These are phyloP conservation scores for Hebeloma cylindrosporum DNA, from an alignment of 768 basidiomycete species.

Conservation along the genomic window DNA sequence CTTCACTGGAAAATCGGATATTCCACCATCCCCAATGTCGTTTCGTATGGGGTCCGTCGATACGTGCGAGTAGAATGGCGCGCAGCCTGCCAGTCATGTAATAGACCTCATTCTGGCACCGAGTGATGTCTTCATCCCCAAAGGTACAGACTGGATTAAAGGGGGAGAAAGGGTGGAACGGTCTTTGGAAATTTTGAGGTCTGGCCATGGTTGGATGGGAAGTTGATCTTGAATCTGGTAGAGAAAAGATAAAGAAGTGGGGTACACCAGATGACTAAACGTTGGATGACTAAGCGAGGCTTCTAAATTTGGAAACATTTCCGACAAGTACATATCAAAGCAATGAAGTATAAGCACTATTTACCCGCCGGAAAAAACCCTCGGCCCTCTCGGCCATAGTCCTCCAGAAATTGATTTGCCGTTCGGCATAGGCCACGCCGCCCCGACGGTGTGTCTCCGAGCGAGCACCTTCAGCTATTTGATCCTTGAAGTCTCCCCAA, in stretches of 20 bases:
- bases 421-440: background rate
- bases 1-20: background rate
- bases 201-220: no score
- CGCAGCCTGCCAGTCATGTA: background rate
- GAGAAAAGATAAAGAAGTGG: no score
- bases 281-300: no score
- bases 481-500: no score
- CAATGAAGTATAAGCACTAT: no score
- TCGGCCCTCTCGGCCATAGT: background rate
- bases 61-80: background rate
- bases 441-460: no score
- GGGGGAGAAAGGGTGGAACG: background rate
- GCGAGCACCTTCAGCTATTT: no score
- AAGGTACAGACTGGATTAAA: background rate
- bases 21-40: background rate
- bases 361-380: background rate
- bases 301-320: no score
- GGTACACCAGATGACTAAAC: no score
- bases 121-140: no score
- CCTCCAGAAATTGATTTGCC: background rate
- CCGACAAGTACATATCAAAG: no score
- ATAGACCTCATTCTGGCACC: background rate
- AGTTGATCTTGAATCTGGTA: no score
- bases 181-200: background rate
- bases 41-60: background rate